Evolutionary conservation across 495 filamentous ascomycete species (phyloP).

Genomic region (Podospora australis): DNA sequence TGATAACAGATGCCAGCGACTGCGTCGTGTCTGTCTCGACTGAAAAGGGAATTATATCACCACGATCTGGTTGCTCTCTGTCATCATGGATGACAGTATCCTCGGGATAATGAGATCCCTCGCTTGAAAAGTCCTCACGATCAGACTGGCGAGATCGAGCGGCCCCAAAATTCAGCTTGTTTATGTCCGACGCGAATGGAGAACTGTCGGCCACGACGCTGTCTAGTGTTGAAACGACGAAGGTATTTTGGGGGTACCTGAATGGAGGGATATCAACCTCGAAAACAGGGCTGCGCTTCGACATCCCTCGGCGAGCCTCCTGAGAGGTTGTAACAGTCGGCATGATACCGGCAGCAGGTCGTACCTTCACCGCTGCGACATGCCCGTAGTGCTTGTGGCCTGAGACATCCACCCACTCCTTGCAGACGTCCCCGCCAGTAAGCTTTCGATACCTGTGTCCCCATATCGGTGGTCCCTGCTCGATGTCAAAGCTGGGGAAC

Average conservation of each 20-base stretch:
- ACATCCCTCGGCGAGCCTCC: background rate
- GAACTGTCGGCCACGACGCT: no score
- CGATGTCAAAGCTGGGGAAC: background rate
- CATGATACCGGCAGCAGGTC: slow-evolving; percentile 18
- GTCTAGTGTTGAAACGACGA: no score
- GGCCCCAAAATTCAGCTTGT: no score
- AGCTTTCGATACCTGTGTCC: slow-evolving; percentile 23
- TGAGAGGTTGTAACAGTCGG: background rate
- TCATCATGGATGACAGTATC: background rate
- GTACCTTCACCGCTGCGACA: slow-evolving; percentile 27
- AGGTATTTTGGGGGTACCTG: no score
- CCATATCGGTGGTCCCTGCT: slow-evolving; percentile 5
- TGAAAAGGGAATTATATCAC: no score
- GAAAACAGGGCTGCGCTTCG: slow-evolving; percentile 7
- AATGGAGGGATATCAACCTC: background rate
- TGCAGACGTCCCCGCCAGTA: slow-evolving; percentile 21
- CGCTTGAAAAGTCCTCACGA: background rate
- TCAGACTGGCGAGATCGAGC: background rate
- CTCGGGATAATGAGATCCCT: background rate
- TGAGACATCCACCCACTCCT: slow-evolving; percentile 25
- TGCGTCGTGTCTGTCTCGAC: no score
- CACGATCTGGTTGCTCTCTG: no score
- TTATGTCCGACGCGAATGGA: no score
- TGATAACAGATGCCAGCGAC: no score
- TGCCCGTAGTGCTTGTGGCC: slow-evolving; percentile 25